Base-by-base conservation (phyloP, 2,329 filamentous ascomycete species). In the Sphaerulina vaccinii region DNA sequence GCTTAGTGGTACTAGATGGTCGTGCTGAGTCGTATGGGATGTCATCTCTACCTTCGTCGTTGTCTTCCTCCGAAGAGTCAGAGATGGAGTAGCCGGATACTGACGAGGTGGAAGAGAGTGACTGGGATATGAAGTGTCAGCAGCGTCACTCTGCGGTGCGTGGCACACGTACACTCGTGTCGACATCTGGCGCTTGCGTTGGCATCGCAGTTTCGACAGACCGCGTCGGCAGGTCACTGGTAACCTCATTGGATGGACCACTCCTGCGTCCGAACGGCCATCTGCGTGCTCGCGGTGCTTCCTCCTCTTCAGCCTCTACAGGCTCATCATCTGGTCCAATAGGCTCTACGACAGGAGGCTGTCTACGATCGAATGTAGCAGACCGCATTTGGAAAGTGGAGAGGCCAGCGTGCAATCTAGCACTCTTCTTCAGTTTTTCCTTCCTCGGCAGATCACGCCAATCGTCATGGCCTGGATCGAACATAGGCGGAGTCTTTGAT, bases 391-490 rank as follows among this genome's bases (percentile, higher is more conserved):
- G 40, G 29, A 27, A 54, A 1, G 41, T 45, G 11, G 51, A 49
- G 3, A 54, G 36, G 10, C 29, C 23, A 7, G 51, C 49, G 9
- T 45, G 32, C n/a, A 54, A 29, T 15, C 47, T 37, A 6, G 45
- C 45, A 29, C 51, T 47, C 22, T 44, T 24, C 16, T 45, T 49
- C 19, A 24, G 39, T 46, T 54, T 54, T 19, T 49, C 36, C 6
- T 35, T 16, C 11, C 39, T 27, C 6, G 39, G 21, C 46, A 54
- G 22, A 13, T 54, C 51, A 13, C 23, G n/a, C 51, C 51, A 54
- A 8, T 44, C 47, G 6, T 54, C 51, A 33, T 54, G 47, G 13
- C 51, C 51, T 15, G 51, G 51, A 24, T 54, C 35, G 19, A 37
- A 29, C 1, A 54, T 38, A 2, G 44, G 51, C 29, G 29, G 24